Evolutionary conservation across 805 yeast genomes (phyloP).

Genomic region (Schizosaccharomyces osmophilus): DNA sequence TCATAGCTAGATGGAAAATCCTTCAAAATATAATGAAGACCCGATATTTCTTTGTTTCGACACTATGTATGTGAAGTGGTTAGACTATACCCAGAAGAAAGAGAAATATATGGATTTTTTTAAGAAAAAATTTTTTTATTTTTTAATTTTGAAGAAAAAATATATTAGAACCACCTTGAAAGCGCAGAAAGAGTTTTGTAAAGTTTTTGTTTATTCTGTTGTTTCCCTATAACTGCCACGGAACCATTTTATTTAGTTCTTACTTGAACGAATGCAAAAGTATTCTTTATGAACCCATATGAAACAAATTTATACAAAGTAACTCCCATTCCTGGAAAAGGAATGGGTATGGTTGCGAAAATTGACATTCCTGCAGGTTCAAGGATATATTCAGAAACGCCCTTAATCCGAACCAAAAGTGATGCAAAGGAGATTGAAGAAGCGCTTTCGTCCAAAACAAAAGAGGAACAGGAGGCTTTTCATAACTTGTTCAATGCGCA

Average conservation of each 20-base stretch:
- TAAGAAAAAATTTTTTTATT: too few species aligned
- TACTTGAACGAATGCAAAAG: not conserved
- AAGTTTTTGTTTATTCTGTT: too few species aligned
- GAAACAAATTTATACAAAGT: not conserved
- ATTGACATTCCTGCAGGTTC: not conserved
- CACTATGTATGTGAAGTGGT: too few species aligned
- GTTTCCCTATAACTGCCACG: too few species aligned
- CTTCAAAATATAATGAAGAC: too few species aligned
- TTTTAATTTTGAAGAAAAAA: too few species aligned
- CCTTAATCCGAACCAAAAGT: not conserved
- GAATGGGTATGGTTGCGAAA: not conserved
- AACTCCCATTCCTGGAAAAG: not conserved
- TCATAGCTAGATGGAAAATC: too few species aligned
- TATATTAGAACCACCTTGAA: too few species aligned
- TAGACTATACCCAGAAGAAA: too few species aligned
- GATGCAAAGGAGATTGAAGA: not conserved
- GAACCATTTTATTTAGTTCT: not conserved
- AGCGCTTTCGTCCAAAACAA: not conserved
- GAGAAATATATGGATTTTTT: too few species aligned
- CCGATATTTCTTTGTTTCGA: too few species aligned
- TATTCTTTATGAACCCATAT: not conserved
- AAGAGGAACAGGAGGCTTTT: not conserved
- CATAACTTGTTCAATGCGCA: not conserved
- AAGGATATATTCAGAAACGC: not conserved
- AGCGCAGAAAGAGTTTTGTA: too few species aligned